Percentiles rank a stretch among this genome's conserved stretches.
These are phyloP conservation scores for Picocystis salinarum DNA, from an alignment of 139 green algal genomes.

Conservation along the genomic window DNA sequence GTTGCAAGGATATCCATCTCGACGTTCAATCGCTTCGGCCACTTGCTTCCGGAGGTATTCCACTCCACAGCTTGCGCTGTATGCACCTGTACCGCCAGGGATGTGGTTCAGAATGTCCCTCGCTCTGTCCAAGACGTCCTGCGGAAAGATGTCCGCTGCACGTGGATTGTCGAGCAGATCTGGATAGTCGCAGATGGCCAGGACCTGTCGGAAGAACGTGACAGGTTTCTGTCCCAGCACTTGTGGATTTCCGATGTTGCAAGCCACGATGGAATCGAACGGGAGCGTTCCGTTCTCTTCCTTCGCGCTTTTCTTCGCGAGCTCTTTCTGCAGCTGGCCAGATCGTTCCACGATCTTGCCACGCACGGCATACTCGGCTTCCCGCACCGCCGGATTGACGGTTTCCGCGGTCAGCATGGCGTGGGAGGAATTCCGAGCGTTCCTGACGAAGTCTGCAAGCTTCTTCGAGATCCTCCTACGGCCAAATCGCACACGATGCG, in stretches of 20 bases:
- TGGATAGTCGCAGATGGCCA: constrained; percentile 1
- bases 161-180: neutral
- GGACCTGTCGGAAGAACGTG: constrained; percentile 4
- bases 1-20: constrained; percentile 1
- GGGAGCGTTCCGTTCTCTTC: neutral
- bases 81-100: neutral
- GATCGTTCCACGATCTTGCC: constrained; percentile 3
- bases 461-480: too few species aligned
- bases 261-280: neutral
- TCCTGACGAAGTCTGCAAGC: too few species aligned
- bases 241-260: constrained; percentile 5
- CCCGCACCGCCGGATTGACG: neutral
- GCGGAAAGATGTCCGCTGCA: constrained; percentile 1
- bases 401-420: neutral
- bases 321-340: constrained; percentile 1
- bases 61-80: neutral
- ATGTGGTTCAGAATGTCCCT: neutral
- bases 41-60: neutral
- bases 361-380: constrained; percentile 2
- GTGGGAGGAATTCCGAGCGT: too few species aligned
- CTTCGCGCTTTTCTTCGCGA: neutral
- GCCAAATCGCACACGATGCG: too few species aligned
- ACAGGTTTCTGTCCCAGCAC: neutral
- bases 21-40: neutral
- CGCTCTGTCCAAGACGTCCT: neutral